Percentiles rank a stretch among this genome's conserved stretches.
phyloP scores from a whole-genome alignment of 805 yeast species.

The Wickerhamiella nectarea region DNA sequence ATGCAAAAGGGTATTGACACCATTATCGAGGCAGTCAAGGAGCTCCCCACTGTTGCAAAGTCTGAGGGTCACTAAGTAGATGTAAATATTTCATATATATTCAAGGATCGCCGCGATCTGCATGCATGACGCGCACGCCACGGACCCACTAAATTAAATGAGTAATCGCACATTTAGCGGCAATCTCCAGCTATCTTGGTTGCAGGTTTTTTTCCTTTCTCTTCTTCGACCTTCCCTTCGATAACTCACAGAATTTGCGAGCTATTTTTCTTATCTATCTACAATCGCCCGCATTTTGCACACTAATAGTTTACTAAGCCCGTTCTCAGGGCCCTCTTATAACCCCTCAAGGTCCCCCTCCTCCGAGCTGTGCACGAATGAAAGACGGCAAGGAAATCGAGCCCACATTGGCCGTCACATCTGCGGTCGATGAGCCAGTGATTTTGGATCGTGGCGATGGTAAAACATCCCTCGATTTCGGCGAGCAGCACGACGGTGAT shows the following conservation, averaged over 20 bases:
- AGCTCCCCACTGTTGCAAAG: constrained; percentile 25
- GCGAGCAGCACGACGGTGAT: constrained; percentile 14
- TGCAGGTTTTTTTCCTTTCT: too few species aligned
- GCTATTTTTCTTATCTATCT: too few species aligned
- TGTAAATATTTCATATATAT: too few species aligned
- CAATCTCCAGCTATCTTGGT: too few species aligned
- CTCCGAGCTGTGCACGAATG: not conserved
- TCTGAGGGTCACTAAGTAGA: constrained; percentile 8
- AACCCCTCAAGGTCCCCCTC: not conserved
- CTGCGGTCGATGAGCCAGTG: constrained; percentile 3
- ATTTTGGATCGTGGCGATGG: constrained; percentile 5
- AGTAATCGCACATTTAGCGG: too few species aligned
- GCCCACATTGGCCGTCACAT: not conserved
- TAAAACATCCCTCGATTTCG: not conserved
- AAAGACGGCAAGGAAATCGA: not conserved
- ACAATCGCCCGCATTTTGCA: not conserved
- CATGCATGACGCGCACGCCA: not conserved
- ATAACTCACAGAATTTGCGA: too few species aligned
- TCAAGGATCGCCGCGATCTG: not conserved
- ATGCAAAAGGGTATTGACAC: constrained; percentile 65
- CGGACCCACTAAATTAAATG: too few species aligned
- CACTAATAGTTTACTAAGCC: too few species aligned
- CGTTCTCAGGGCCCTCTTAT: too few species aligned
- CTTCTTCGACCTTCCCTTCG: too few species aligned
- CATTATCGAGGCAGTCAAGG: constrained; percentile 46